These are phyloP conservation scores for Tulasnella sp. DNA, from an alignment of 768 basidiomycete species.

Conservation along the genomic window DNA sequence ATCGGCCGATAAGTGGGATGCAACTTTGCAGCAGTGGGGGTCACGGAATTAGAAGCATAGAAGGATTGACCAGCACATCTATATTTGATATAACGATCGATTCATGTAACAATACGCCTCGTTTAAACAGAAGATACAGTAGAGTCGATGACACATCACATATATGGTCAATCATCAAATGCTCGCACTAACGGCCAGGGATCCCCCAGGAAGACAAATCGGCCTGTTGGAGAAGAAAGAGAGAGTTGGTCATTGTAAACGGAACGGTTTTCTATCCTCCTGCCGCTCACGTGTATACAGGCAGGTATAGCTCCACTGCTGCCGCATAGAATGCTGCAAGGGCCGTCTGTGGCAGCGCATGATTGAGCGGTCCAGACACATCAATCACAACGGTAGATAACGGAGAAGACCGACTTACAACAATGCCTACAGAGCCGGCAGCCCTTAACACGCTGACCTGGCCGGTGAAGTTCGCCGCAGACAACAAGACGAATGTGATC, in stretches of 20 bases:
- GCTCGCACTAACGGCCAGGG: too few species aligned
- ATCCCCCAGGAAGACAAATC: too few species aligned
- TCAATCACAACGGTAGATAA: background rate
- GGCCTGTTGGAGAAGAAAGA: too few species aligned
- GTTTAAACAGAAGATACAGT: too few species aligned
- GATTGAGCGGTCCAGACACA: background rate
- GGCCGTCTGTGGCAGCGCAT: conserved; percentile 2
- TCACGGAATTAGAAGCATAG: background rate
- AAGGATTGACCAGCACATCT: too few species aligned
- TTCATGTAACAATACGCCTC: too few species aligned
- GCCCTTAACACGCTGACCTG: conserved; percentile 22
- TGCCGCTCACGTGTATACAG: background rate
- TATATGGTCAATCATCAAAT: too few species aligned
- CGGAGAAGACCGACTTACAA: background rate
- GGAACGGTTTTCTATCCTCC: too few species aligned
- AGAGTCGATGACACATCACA: too few species aligned
- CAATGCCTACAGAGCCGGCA: conserved; percentile 22
- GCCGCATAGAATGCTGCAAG: conserved; percentile 4
- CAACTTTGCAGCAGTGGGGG: background rate
- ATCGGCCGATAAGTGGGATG: conserved; percentile 1
- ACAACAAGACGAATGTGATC: conserved; percentile 42
- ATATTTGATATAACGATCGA: too few species aligned
- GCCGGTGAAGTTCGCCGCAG: conserved; percentile 31
- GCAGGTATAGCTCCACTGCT: background rate
- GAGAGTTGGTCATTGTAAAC: too few species aligned